Conservation (phyloP, 768 basidiomycete species). For the Macrolepiota fuliginosa region DNA sequence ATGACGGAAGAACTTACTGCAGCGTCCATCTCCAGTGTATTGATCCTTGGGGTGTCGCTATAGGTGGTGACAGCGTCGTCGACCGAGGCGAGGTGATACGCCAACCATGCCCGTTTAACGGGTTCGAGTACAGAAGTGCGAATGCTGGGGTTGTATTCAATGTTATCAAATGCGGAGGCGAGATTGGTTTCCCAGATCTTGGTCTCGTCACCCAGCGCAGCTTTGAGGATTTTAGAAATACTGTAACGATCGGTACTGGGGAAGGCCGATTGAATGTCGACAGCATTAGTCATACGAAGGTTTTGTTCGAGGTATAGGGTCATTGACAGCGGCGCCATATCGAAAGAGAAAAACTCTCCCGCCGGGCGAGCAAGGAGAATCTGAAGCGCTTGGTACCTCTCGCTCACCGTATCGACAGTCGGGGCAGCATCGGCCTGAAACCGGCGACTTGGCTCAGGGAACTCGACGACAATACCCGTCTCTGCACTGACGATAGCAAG, state of each 20-base stretch:
- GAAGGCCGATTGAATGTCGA: conserved; percentile 58
- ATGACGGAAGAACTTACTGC: conserved; percentile 28
- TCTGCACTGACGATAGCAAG: conserved; percentile 11
- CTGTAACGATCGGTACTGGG: conserved; percentile 37
- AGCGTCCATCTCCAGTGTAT: conserved; percentile 36
- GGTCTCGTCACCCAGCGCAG: conserved; percentile 33
- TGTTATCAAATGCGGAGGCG: conserved; percentile 31
- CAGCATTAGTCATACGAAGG: conserved; percentile 43
- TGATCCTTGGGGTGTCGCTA: conserved; percentile 38
- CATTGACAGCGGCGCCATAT: conserved; percentile 48
- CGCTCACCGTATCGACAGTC: conserved; percentile 6
- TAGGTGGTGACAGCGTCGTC: conserved; percentile 41
- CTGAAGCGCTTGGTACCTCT: conserved; percentile 15
- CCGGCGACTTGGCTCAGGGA: conserved; percentile 8
- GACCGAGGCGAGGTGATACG: conserved; percentile 41
- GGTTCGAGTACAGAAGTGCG: conserved; percentile 32
- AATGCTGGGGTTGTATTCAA: conserved; percentile 31
- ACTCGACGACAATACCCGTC: conserved; percentile 10
- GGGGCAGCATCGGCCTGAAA: background rate
- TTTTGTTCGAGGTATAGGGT: conserved; percentile 41
- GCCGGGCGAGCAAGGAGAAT: conserved; percentile 41
- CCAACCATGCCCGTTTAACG: conserved; percentile 47
- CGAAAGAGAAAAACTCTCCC: conserved; percentile 51
- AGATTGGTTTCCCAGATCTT: conserved; percentile 37
- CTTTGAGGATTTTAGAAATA: conserved; percentile 35